These are phyloP conservation scores for Centaurea solstitialis DNA, from an alignment of 129 eudicot species.

Conservation along the genomic window DNA sequence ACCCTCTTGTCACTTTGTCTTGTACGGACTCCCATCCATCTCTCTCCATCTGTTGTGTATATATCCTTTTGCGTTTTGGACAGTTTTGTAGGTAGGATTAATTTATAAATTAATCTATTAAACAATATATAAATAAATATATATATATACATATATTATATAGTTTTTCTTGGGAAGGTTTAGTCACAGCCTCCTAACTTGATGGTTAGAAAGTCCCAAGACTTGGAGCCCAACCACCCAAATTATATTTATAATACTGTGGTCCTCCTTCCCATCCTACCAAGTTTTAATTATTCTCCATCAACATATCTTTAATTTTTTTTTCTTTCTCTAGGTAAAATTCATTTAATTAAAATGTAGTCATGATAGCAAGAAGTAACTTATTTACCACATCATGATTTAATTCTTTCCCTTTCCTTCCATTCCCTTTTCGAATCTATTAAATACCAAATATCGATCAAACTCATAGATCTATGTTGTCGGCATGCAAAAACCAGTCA, in stretches of 20 bases:
- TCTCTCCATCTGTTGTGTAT: not conserved
- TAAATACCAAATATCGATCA: not conserved
- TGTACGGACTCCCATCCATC: constrained; percentile 25
- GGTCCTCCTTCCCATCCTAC: constrained; percentile 36
- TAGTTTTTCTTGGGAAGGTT: constrained; percentile 26
- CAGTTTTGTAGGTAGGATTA: constrained; percentile 13
- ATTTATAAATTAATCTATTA: too few relatives aligned
- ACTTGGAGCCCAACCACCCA: constrained; percentile 48
- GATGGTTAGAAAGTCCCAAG: constrained; percentile 44
- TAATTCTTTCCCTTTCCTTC: constrained; percentile 1
- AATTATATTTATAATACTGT: constrained; percentile 32
- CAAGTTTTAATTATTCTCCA: constrained; percentile 25
- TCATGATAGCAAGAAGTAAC: constrained; percentile 14
- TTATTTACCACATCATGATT: constrained; percentile 8
- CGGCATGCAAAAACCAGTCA: not conserved
- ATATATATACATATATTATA: not conserved
- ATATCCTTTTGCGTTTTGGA: constrained; percentile 24
- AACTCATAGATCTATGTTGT: not conserved
- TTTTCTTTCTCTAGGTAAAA: constrained; percentile 12
- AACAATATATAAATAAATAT: too few relatives aligned
- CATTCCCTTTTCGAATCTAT: constrained; percentile 9
- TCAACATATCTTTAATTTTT: not conserved
- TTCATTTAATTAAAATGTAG: not conserved
- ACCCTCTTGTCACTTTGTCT: constrained; percentile 32
- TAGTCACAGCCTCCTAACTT: constrained; percentile 39